Base-by-base conservation (phyloP, 2,329 filamentous ascomycete genomes). In the Diaporthe destruens region DNA sequence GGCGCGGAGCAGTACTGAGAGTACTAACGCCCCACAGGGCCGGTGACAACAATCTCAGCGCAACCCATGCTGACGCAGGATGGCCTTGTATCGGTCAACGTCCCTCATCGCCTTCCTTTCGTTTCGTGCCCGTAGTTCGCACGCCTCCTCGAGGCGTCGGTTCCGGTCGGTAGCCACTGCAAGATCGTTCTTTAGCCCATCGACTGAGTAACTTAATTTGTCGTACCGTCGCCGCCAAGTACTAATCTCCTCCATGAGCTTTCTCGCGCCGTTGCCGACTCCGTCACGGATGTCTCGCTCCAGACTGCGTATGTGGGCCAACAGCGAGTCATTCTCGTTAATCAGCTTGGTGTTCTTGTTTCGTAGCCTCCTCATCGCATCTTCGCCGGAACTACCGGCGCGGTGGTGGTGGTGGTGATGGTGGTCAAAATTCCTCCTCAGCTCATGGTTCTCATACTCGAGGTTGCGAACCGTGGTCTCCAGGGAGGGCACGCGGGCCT, bases 351-450 rank as follows among this genome's bases (percentile, higher is more conserved):
- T 77, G 66, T 82, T 75, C 74, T 80, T 81, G 72, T 79, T 75
- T 3, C 80, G 78, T 14, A 84, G 75, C 56, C 77, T 78, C 36
- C 81, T 80, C 36, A 81, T 78, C 47, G 78, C 80, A 61, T 76
- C 75, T 2, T 80, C 77, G 67, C 77, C 74, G 25, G 80, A 79
- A n/a, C 80, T 77, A n/a, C 80, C 76, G n/a, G 55, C 32, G 6
- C 32, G 36, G 36, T 39, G 36, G 36, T 39, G 59, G 29, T 71
- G 57, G 18, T 61, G 70, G 1, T 77, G 70, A 1, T 77, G 76
- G 36, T 76, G 80, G 39, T 84, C 82, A 49, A 82, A 74, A 8
- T 80, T 79, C n/a, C 79, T 80, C 16, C 83, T 81, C 6, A 87
- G 80, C 9, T 80, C 77, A 20, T 80, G 77, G 74, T 85, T 85